Conservation (phyloP, 2,329 filamentous ascomycete species). For the Phaeophleospora eucalypticola region DNA sequence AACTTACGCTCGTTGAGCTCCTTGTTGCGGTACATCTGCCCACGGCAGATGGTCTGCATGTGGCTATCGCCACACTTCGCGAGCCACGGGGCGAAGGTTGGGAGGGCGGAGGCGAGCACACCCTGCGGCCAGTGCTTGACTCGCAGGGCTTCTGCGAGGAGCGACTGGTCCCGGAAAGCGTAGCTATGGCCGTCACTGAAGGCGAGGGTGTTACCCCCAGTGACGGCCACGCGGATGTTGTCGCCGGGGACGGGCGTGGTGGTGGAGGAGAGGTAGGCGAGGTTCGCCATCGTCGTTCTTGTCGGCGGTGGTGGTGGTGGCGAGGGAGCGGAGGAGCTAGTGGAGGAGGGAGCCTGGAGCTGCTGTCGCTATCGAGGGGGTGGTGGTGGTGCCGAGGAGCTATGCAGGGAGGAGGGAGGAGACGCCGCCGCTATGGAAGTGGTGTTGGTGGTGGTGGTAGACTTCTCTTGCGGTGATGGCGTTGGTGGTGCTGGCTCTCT, state of each 20-base stretch:
- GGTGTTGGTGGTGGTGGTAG: no score
- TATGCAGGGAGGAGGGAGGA: no score
- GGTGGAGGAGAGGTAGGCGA: background rate
- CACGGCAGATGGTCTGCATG: background rate
- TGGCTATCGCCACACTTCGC: background rate
- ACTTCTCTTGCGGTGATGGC: no score
- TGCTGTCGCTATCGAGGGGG: no score
- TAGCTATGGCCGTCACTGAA: background rate
- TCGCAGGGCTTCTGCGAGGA: background rate
- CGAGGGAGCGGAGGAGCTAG: no score
- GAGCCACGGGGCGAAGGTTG: background rate
- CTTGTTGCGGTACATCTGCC: background rate
- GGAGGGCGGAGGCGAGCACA: background rate
- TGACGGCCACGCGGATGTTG: background rate
- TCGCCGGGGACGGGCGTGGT: background rate
- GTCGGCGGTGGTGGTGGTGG: no score
- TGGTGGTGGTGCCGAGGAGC: no score
- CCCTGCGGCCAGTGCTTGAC: background rate
- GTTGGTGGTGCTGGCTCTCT: no score
- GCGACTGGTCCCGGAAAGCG: background rate
- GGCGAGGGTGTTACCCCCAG: background rate
- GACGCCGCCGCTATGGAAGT: no score
- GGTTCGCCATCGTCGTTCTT: no score
- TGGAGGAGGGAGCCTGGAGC: no score
- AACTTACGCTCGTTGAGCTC: background rate